Percentiles rank a stretch among this genome's conserved stretches.
phyloP scores from a whole-genome alignment of 495 filamentous ascomycete genomes.

The Penicillium longicatenatum region DNA sequence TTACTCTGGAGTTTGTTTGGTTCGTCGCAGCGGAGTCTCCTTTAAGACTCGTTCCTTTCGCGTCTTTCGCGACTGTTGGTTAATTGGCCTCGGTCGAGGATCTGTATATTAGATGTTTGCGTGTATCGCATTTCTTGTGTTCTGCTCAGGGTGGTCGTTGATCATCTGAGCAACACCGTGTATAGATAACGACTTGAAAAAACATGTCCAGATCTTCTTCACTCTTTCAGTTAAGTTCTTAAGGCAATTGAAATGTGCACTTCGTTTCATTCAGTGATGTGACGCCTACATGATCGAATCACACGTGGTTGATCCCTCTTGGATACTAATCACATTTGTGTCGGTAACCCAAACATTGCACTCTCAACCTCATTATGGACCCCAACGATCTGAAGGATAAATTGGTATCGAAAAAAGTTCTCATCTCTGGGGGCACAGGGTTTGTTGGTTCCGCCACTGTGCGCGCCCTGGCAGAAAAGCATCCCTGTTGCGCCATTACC shows the following conservation, averaged over 20 bases:
- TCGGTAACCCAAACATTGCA: neutral
- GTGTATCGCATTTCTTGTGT: constrained; percentile 27
- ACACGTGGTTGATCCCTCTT: neutral
- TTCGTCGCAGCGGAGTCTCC: constrained; percentile 41
- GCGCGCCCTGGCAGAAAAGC: constrained; percentile 41
- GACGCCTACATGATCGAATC: neutral
- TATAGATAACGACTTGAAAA: constrained; percentile 35
- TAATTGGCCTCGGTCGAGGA: constrained; percentile 36
- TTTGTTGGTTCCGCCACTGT: constrained; percentile 51
- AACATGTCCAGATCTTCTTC: constrained; percentile 22
- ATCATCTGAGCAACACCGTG: constrained; percentile 21
- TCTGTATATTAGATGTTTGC: constrained; percentile 44
- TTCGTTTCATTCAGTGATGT: neutral
- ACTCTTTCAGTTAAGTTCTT: neutral
- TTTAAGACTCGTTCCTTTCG: constrained; percentile 33
- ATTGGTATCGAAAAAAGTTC: constrained; percentile 23
- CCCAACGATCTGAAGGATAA: neutral
- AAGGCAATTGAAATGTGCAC: neutral
- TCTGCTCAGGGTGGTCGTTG: constrained; percentile 19
- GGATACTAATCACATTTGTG: neutral
- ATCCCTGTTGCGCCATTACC: constrained; percentile 45
- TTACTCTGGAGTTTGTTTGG: constrained; percentile 46
- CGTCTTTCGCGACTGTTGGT: constrained; percentile 39
- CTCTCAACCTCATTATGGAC: constrained; percentile 1
- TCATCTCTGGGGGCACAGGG: constrained; percentile 58